Evolutionary conservation across 2,329 filamentous ascomycete genomes (phyloP), one percentile per base, ranked within the genome.

Genomic region (Sarocladiaceae sp.): DNA sequence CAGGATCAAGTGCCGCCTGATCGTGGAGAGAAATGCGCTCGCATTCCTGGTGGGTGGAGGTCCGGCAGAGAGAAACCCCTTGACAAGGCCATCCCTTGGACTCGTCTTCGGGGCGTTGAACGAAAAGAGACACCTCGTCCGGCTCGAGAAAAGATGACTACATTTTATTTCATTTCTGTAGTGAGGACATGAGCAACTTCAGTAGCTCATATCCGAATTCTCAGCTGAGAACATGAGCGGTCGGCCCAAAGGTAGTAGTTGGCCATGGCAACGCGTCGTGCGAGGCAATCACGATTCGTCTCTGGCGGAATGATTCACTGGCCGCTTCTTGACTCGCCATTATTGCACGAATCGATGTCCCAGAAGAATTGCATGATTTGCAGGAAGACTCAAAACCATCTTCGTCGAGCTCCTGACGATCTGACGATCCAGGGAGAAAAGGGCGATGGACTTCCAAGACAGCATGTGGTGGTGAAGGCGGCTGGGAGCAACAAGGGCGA

Each of bases 381-480:
- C 8, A 44, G 23, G 22, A 23, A 23, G 23, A 25, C 4, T n/a
- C n/a, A n/a, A n/a, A 12, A 22, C 15, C 40, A 22, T 23, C 28
- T 44, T 11, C 7, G 12, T 13, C 11, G 5, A 12, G 4, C 23
- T 44, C 40, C 15, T 28, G 22, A 28, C 8, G 22, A 28, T 22
- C 23, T 22, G 23, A 7, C 23, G 40, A 44, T 44, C 40, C 15
- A 15, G 11, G 37, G 17, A 23, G 17, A n/a, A 40, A 40, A 40
- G 37, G 35, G 37, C 15, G 37, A 40, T 40, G 37, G 23, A 40
- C 8, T 12, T 33, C 23, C 33, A 11, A 31, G 26, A 31, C 44
- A 22, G 26, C 26, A 48, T 48, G 44, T 48, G 44, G 25, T 48
- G 20, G 28, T 33, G 44, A 33, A 48, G 44, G 44, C n/a, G n/a